These are phyloP conservation scores for Gossypium gossypioides DNA, from an alignment of 441 rosid genomes.

Conservation along the genomic window DNA sequence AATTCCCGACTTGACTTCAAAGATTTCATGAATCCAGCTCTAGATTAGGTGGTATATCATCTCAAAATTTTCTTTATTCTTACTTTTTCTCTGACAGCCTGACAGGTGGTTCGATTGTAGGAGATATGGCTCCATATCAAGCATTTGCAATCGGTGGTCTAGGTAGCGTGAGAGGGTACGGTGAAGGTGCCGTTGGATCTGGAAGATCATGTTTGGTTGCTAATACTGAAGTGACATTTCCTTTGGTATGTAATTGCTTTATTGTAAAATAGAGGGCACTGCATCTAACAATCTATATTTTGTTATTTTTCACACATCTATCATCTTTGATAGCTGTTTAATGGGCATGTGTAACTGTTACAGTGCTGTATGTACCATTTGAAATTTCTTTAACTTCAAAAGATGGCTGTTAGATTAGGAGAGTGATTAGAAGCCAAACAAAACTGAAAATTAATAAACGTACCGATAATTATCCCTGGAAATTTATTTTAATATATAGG, in stretches of 20 bases:
- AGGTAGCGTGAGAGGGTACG: slow-evolving; percentile 86
- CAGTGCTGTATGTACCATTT: neutral
- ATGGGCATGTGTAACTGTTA: neutral
- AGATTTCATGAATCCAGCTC: neutral
- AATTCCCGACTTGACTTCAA: neutral
- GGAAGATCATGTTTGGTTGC: slow-evolving; percentile 86
- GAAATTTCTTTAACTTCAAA: slow-evolving; percentile 1
- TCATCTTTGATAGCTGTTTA: slow-evolving; percentile 1
- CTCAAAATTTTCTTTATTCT: slow-evolving; percentile 16
- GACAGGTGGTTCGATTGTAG: slow-evolving; percentile 94
- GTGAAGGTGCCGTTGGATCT: slow-evolving; percentile 89
- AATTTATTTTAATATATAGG: neutral
- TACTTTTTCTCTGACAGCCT: slow-evolving; percentile 42
- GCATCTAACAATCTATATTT: neutral
- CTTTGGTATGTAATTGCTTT: slow-evolving; percentile 44
- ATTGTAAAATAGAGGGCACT: neutral
- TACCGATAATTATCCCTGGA: neutral
- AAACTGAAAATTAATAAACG: neutral
- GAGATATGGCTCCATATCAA: slow-evolving; percentile 98
- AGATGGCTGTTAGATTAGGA: neutral
- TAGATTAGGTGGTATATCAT: slow-evolving; percentile 7
- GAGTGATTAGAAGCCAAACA: neutral
- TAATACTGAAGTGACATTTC: slow-evolving; percentile 66
- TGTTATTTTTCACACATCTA: neutral
- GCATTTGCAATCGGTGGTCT: slow-evolving; percentile 89